Evolutionary conservation across 2,329 filamentous ascomycete genomes (phyloP).

Genomic region (Scedosporium aurantiacum): DNA sequence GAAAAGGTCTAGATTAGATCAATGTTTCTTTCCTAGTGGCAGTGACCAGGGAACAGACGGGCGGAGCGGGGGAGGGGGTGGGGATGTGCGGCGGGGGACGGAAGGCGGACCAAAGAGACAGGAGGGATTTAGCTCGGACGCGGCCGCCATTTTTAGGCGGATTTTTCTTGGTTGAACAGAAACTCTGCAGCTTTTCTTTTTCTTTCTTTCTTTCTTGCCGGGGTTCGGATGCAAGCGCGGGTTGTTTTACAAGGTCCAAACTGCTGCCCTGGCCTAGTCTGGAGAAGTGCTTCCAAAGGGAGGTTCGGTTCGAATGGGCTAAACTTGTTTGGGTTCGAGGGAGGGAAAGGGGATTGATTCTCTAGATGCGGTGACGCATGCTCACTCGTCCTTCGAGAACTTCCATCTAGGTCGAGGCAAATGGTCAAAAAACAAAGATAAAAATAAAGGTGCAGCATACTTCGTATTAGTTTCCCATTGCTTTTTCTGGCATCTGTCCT

Average conservation of each 20-base stretch:
- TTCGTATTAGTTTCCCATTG: too few species aligned
- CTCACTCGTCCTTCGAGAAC: too few species aligned
- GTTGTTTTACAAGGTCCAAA: background rate
- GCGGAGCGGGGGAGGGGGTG: background rate
- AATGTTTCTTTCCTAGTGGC: background rate
- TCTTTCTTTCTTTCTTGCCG: background rate
- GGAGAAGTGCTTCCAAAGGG: background rate
- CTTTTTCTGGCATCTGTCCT: too few species aligned
- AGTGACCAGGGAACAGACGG: background rate
- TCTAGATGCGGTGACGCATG: background rate
- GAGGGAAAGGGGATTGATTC: background rate
- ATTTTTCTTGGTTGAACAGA: background rate
- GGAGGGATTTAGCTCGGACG: background rate
- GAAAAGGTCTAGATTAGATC: background rate
- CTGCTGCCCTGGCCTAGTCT: background rate
- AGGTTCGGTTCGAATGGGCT: background rate
- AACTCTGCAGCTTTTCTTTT: background rate
- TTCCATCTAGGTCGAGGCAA: too few species aligned
- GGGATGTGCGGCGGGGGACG: background rate
- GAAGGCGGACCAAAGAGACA: background rate
- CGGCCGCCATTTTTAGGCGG: background rate
- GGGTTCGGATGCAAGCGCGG: background rate
- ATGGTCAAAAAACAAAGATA: too few species aligned
- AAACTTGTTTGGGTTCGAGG: background rate
- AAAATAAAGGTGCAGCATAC: too few species aligned